These are phyloP conservation scores for Trichophyton simii DNA, from an alignment of 2,329 filamentous ascomycete genomes.

Conservation along the genomic window DNA sequence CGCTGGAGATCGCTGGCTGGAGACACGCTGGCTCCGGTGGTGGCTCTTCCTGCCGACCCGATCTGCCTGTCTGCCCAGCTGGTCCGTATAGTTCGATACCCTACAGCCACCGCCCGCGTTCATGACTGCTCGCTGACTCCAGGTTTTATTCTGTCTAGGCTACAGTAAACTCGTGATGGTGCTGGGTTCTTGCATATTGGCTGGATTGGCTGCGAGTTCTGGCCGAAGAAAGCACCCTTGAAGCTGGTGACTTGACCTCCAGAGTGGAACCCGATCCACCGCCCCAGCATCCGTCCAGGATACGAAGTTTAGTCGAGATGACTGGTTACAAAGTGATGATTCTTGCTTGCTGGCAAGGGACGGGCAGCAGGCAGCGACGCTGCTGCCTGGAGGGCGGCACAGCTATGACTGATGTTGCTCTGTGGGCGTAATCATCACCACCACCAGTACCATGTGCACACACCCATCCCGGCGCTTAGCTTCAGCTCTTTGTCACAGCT, in stretches of 20 bases:
- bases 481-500: too few species aligned
- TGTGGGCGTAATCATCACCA: background rate
- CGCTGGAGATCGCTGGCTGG: slow-evolving; percentile 1
- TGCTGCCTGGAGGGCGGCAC: background rate
- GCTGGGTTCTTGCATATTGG: background rate
- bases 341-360: background rate
- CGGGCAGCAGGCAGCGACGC: background rate
- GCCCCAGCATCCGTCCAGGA: background rate
- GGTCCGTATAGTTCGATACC: background rate
- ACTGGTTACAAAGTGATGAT: background rate
- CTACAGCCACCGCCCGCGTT: background rate
- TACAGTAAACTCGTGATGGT: background rate
- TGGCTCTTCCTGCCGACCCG: background rate
- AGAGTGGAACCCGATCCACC: slow-evolving; percentile 1
- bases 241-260: background rate
- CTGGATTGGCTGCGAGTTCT: background rate
- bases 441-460: background rate
- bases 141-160: background rate
- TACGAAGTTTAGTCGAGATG: background rate
- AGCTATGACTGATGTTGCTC: background rate
- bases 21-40: background rate
- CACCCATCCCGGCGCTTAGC: background rate
- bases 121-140: background rate
- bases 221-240: background rate
- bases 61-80: background rate